A percentile compares a stretch with the other conserved stretches of the same genome.
These are phyloP conservation scores for Taphrina communis DNA, from an alignment of 1,139 yeast species.

Conservation along the genomic window DNA sequence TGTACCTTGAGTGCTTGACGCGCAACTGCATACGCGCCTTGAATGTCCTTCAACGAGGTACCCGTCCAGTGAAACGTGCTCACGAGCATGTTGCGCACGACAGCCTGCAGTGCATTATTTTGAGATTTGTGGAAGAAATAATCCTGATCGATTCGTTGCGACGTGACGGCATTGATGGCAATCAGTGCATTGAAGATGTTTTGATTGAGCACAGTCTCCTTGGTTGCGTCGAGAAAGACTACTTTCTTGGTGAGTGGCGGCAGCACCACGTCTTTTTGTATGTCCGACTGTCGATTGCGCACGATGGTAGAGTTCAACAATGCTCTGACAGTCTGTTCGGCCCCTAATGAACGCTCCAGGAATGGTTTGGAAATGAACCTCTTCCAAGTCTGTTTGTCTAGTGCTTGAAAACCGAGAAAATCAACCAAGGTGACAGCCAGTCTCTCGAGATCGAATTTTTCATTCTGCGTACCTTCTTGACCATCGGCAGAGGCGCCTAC, in stretches of 20 bases:
- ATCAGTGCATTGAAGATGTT: conserved; percentile 69
- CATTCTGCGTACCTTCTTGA: conserved; percentile 36
- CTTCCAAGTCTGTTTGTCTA: conserved; percentile 60
- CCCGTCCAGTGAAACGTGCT: conserved; percentile 81
- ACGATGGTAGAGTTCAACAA: conserved; percentile 60
- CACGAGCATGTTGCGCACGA: conserved; percentile 66
- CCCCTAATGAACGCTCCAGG: conserved; percentile 53
- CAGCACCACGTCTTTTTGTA: conserved; percentile 62
- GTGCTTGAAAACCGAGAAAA: conserved; percentile 67
- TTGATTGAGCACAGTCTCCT: conserved; percentile 64
- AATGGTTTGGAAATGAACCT: conserved; percentile 60
- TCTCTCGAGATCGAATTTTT: conserved; percentile 54
- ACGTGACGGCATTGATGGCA: conserved; percentile 74
- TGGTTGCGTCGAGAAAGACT: conserved; percentile 64
- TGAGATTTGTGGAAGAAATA: conserved; percentile 54
- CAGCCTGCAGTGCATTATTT: conserved; percentile 58
- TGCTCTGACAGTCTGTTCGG: conserved; percentile 54
- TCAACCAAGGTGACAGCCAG: conserved; percentile 62
- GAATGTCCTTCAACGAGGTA: conserved; percentile 59
- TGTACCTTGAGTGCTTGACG: conserved; percentile 56
- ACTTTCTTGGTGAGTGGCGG: conserved; percentile 67
- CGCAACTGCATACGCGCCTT: conserved; percentile 57
- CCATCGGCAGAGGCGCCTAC: conserved; percentile 52
- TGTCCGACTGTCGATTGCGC: conserved; percentile 62
- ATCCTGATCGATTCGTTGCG: conserved; percentile 69